Evolutionary conservation across 768 basidiomycete genomes (phyloP).

Genomic region (Nidularia pulvinata): DNA sequence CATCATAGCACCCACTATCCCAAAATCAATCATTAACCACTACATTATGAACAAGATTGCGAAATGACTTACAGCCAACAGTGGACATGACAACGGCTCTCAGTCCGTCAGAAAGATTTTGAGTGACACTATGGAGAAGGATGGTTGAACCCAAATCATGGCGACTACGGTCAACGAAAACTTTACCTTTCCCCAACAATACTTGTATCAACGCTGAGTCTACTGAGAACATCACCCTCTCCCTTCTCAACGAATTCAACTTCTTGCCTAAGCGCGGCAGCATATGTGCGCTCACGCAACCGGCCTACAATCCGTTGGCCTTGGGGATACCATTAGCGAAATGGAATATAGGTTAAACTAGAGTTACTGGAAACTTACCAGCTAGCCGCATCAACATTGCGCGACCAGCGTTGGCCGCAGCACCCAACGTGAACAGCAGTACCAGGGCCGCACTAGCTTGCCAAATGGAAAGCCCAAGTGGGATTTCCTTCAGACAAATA

Average conservation of each 20-base stretch:
- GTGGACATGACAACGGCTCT: conserved; percentile 90
- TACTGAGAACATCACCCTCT: conserved; percentile 91
- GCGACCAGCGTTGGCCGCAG: conserved; percentile 81
- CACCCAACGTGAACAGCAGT: conserved; percentile 83
- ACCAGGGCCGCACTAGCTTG: conserved; percentile 79
- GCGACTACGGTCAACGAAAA: conserved; percentile 7
- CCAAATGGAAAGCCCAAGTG: conserved; percentile 76
- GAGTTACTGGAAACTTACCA: conserved; percentile 38
- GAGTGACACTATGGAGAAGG: conserved; percentile 54
- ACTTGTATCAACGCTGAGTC: conserved; percentile 88
- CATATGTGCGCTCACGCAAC: conserved; percentile 79
- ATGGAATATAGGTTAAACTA: neutral
- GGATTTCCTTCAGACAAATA: conserved; percentile 71
- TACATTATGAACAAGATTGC: too few species aligned
- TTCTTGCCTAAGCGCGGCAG: conserved; percentile 85
- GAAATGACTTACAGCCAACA: conserved; percentile 74
- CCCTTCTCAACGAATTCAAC: conserved; percentile 92
- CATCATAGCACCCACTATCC: conserved; percentile 96
- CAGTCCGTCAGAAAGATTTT: conserved; percentile 78
- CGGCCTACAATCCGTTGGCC: conserved; percentile 93
- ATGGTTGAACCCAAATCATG: conserved; percentile 1
- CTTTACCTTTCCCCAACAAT: conserved; percentile 96
- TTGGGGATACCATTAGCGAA: conserved; percentile 6
- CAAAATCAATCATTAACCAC: too few species aligned
- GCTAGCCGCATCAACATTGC: conserved; percentile 85